A percentile compares a stretch with the other conserved stretches of the same genome.
phyloP scores from a whole-genome alignment of 495 filamentous ascomycete genomes.

The Aspergillus sclerotiicarbonarius region DNA sequence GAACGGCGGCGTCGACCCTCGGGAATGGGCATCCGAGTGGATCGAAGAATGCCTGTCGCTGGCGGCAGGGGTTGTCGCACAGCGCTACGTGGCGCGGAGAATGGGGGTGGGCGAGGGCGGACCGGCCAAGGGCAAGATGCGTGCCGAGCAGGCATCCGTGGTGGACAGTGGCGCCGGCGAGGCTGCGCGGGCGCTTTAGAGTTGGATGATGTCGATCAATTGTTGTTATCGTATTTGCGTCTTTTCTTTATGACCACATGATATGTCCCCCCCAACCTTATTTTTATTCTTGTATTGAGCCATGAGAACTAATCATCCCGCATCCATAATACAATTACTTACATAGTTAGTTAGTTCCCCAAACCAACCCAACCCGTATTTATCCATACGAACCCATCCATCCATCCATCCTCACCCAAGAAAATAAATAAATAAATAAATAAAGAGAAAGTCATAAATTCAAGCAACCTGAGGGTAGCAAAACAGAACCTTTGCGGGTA shows the following conservation, averaged over 20 bases:
- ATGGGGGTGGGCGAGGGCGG: slow-evolving; percentile 93
- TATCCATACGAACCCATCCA: too few relatives aligned
- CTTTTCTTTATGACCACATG: slow-evolving; percentile 15
- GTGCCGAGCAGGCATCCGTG: slow-evolving; percentile 67
- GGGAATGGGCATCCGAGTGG: slow-evolving; percentile 98
- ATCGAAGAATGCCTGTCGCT: slow-evolving; percentile 84
- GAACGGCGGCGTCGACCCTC: slow-evolving; percentile 84
- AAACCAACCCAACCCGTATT: too few relatives aligned
- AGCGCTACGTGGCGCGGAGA: slow-evolving; percentile 88
- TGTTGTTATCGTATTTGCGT: slow-evolving; percentile 7
- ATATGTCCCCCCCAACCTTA: slow-evolving; percentile 2
- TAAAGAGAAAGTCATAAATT: slow-evolving; percentile 4
- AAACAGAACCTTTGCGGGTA: slow-evolving; percentile 28
- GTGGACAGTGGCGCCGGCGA: slow-evolving; percentile 76
- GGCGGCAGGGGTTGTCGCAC: slow-evolving; percentile 82
- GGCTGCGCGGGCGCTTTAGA: slow-evolving; percentile 67
- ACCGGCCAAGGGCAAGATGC: slow-evolving; percentile 67
- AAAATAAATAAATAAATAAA: too few relatives aligned
- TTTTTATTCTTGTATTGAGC: not conserved
- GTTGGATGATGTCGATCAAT: not conserved
- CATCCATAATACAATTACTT: not conserved
- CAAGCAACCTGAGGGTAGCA: not conserved
- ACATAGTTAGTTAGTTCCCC: not conserved
- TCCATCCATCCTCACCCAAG: too few relatives aligned
- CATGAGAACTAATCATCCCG: not conserved